Base-by-base conservation (phyloP, 148 eudicot species). In the Arbutus unedo region DNA sequence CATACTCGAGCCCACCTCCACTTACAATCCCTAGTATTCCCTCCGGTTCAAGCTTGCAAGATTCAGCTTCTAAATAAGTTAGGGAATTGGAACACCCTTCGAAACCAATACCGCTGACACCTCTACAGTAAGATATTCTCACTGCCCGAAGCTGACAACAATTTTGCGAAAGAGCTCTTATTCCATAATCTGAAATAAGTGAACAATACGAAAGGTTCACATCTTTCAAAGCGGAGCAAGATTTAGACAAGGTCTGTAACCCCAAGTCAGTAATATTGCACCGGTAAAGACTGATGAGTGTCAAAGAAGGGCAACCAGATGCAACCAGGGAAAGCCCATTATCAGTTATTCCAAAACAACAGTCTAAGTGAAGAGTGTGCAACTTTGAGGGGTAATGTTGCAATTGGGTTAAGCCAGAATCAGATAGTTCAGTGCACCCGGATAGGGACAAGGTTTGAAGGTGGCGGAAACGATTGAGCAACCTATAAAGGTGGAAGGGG, bases 21-120 rank as follows among this genome's bases (percentile, higher is more conserved):
- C 90, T 84, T 2, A 88, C 74, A 73, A 86, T 84, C 3, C 78
- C 75, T 41, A 1, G 1, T 3, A 82, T 70, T 2, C 74, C 98
- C 80, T 89, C 90, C 2, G 89, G 88, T 79, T 88, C 84, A 25
- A 91, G 89, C 57, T 79, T 75, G 79, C 98, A 93, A 50, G 90
- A 90, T 56, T 89, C 88, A 41, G 93, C 98, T 82, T 94, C 98
- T 70, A 94, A 53, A 84, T 87, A 90, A 10, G 87, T 76, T 49
- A 92, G 82, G 25, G 75, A 84, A 57, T 64, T 82, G 8, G 90
- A 83, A 74, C 91, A 91, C 14, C 92, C 94, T 78, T 67, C 53
- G 83, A 91, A 92, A 4, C 98, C 98, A 74, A 85, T 73, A 23
- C 98, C 95, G 19, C 66, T 84, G 11, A 92, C 51, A 51, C 81